Percentiles rank a stretch among this genome's conserved stretches.
Evolutionary conservation across 176 grass and related monocot genomes (phyloP).

Genomic region (Miscanthus lutarioriparius): DNA sequence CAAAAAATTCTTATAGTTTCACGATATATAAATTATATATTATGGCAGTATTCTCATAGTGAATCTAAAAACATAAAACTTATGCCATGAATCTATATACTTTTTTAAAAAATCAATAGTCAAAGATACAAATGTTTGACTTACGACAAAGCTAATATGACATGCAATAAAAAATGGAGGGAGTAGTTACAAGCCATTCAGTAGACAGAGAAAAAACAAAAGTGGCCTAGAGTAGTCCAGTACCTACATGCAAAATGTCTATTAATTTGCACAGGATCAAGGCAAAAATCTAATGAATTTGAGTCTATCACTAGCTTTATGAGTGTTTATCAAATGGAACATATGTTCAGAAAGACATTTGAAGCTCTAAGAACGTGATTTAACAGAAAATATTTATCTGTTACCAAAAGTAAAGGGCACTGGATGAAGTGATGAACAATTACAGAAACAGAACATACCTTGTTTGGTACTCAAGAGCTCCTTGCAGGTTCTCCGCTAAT

Average conservation of each 20-base stretch:
- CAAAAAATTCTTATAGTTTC: background rate
- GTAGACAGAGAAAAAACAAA: conserved; percentile 11
- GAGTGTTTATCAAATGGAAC: background rate
- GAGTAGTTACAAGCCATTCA: background rate
- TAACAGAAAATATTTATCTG: conserved; percentile 9
- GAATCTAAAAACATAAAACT: background rate
- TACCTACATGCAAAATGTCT: conserved; percentile 3
- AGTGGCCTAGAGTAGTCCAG: background rate
- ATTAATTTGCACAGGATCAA: conserved; percentile 2
- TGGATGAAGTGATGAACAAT: conserved; percentile 16
- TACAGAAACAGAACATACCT: conserved; percentile 44
- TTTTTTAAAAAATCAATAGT: no score
- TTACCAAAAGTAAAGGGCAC: background rate
- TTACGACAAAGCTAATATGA: background rate
- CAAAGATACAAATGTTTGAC: no score
- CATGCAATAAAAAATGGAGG: background rate
- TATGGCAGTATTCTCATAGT: background rate
- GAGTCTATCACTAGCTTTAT: background rate
- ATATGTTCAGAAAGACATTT: background rate
- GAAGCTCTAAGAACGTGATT: background rate
- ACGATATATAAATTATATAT: background rate
- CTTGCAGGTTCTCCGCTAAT: conserved; percentile 87
- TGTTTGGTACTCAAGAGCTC: conserved; percentile 96
- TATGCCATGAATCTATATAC: no score
- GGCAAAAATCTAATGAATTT: conserved; percentile 11